Base-by-base conservation (phyloP, 225 moss, liverwort and hornwort genomes). In the Polytrichum formosum region DNA sequence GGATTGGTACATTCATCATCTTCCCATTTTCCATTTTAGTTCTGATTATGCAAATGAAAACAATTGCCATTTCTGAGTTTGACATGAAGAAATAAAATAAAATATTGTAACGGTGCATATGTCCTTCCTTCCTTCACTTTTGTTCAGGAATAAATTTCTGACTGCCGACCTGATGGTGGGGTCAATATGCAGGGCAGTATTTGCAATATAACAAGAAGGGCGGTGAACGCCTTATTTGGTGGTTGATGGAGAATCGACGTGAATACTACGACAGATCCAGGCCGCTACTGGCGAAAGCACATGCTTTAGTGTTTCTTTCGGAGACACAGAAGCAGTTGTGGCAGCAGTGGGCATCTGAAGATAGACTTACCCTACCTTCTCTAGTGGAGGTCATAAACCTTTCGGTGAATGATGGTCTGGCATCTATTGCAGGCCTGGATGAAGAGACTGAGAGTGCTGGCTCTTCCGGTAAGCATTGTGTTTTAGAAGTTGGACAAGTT, bases 171-270 rank as follows among this genome's bases (percentile, higher is more conserved):
- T 75, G 68, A 27, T 55, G 28, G 62, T 68, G 70, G 53, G 54
- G 75, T 70, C 6, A 66, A 65, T 29, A 54, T 79, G 53, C 77
- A 90, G 89, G 76, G 71, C 70, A 86, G 74, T 92, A 90, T 79
- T 64, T 92, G 46, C 83, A 64, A 30, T 72, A 53, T 67, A 77
- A 88, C 60, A 65, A 30, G 29, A 81, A 75, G 68, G 88, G 86
- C 26, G 86, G 84, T 26, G 88, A 81, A 53, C 84, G 74, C 4
- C 78, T 92, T 70, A 70, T 90, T 17, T 92, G 92, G 92, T 92
- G 92, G 92, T 59, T 92, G 55, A 92, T 90, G 90, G 92, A 92
- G 82, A 92, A 92, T 73, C 82, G 90, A 20, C 92, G 90, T 5
- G 92, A 92, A 75, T 90, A 90, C 68, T 92, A 88, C 37, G 86